Base-by-base conservation (phyloP, 371 early-diverging fungal genomes). In the Mucor plumbeus region DNA sequence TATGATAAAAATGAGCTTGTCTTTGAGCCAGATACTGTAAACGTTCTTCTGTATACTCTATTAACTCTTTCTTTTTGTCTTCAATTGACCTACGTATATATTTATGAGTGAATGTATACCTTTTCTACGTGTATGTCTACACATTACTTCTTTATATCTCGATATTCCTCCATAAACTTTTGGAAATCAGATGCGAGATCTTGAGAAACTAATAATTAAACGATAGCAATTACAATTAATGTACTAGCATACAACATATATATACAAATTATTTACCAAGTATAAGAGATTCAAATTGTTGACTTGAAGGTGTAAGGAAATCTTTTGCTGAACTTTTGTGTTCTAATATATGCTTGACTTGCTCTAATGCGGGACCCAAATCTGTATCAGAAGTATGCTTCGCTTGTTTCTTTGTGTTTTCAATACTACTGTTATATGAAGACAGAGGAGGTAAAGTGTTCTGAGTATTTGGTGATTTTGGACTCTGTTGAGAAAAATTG, bases 131-230 rank as follows among this genome's bases (percentile, higher is more conserved):
- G 38, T 38, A 11, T 38, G 38, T 38, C 38, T 11, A 9, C 1
- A 9, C 19, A 15, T 57, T 64, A 64, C 64, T 41, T 39, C 35
- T 64, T 64, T 17, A 64, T 64, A 19, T 64, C 31, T 44, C 57
- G 11, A 21, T 64, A 55, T 35, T 64, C 64, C 15, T 56, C 57
- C 64, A 64, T 64, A 15, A 41, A 64, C 39, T 43, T 55, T 35
- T 64, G 56, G 38, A 64, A 64, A 43, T 64, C 64, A 11, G n/a
- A 7, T 21, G 33, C 13, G 5, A 63, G 55, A 21, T 40, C 55
- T 63, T 41, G 40, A 4, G 53, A 54, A 39, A 53, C 63, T 53
- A 61, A 38, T 10, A 48, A 33, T 5, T 31, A n/a, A 26, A 39
- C 19, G 14, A 58, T 4, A 38, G 4, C 1, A 31, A 15, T 43